These are phyloP conservation scores for Starmerella apicola DNA, from an alignment of 805 yeast species.

Conservation along the genomic window DNA sequence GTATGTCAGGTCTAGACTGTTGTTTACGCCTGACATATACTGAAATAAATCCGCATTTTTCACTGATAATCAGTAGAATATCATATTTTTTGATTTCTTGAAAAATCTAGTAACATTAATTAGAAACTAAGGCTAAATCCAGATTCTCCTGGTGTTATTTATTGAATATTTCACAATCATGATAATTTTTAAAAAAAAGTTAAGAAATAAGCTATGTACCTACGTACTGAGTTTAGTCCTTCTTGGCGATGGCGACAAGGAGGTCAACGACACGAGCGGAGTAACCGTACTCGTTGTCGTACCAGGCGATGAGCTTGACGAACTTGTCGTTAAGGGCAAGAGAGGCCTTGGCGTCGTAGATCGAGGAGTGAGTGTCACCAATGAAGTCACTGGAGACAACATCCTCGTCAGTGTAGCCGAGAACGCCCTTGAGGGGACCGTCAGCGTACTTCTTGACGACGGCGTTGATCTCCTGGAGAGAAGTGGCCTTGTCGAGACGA, in stretches of 20 bases:
- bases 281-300: slow-evolving; percentile 94
- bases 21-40: too few species aligned
- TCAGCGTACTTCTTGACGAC: slow-evolving; percentile 66
- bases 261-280: slow-evolving; percentile 92
- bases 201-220: background rate
- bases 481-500: slow-evolving; percentile 60
- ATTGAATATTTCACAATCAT: too few species aligned
- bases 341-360: slow-evolving; percentile 87
- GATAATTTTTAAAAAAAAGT: too few species aligned
- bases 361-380: slow-evolving; percentile 71
- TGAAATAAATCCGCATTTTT: too few species aligned
- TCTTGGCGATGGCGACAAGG: slow-evolving; percentile 65
- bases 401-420: slow-evolving; percentile 86
- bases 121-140: too few species aligned
- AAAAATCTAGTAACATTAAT: too few species aligned
- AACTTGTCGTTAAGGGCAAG: slow-evolving; percentile 75
- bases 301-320: slow-evolving; percentile 87
- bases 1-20: too few species aligned
- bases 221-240: slow-evolving; percentile 20
- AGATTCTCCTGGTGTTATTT: too few species aligned
- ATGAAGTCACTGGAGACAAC: slow-evolving; percentile 86
- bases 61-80: too few species aligned
- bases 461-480: slow-evolving; percentile 72
- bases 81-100: too few species aligned
- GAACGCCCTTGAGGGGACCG: slow-evolving; percentile 64